These are phyloP conservation scores for Chaetomium tenue DNA, from an alignment of 495 filamentous ascomycete species.

Conservation along the genomic window DNA sequence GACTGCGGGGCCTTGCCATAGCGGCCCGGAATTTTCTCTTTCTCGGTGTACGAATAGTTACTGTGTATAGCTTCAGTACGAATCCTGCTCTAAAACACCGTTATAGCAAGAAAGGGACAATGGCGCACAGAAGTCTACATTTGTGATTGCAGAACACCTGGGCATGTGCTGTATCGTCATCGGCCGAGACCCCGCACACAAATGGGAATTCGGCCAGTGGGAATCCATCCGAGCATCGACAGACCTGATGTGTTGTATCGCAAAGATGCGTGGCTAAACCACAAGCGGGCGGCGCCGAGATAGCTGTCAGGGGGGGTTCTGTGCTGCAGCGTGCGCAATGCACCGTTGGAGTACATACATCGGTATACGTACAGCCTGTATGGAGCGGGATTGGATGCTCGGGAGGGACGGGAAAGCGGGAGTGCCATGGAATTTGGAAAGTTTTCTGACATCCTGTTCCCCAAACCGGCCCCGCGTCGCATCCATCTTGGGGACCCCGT, in stretches of 20 bases:
- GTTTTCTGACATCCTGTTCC: slow-evolving; percentile 33
- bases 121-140: no score
- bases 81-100: no score
- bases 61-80: no score
- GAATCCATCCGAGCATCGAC: no score
- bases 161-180: neutral
- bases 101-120: neutral
- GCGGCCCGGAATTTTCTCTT: no score
- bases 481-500: slow-evolving; percentile 8
- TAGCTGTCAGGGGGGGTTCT: no score
- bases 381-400: slow-evolving; percentile 1
- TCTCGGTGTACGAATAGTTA: no score
- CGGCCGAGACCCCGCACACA: neutral
- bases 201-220: neutral
- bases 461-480: slow-evolving; percentile 26
- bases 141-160: no score
- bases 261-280: no score
- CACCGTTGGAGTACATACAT: neutral
- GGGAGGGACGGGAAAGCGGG: slow-evolving; percentile 32
- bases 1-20: neutral
- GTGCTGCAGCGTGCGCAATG: slow-evolving; percentile 2
- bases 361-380: neutral
- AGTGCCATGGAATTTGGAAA: slow-evolving; percentile 35
- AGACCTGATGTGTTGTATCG: no score
- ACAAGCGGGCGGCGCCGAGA: no score